Evolutionary conservation across 768 basidiomycete genomes (phyloP).

Genomic region (Candolleomyces efflorescens): DNA sequence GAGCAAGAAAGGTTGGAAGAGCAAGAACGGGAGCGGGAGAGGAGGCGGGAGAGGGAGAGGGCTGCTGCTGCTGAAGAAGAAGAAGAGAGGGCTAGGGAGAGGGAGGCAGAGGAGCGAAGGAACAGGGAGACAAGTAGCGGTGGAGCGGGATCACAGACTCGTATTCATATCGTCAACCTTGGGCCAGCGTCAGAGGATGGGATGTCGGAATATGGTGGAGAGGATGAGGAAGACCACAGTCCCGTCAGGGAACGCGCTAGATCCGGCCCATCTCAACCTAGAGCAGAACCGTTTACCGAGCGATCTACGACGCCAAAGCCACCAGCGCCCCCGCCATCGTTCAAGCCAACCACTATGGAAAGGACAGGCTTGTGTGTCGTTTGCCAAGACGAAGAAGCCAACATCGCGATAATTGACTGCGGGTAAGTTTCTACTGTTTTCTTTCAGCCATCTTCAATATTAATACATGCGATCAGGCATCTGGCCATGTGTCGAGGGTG

Average conservation of each 20-base stretch:
- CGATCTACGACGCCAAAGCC: constrained; percentile 8
- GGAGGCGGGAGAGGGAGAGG: constrained; percentile 11
- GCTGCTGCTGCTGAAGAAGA: constrained; percentile 17
- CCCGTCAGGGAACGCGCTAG: not conserved
- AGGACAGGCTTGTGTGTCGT: constrained; percentile 82
- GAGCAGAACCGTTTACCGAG: not conserved
- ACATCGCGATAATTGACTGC: constrained; percentile 92
- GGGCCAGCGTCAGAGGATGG: constrained; percentile 5
- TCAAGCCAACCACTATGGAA: constrained; percentile 45
- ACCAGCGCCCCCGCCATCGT: constrained; percentile 26
- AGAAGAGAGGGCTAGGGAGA: constrained; percentile 9
- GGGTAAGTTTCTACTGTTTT: constrained; percentile 57
- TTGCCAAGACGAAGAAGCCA: constrained; percentile 93
- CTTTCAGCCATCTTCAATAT: not conserved
- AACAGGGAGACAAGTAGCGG: constrained; percentile 14
- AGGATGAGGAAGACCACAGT: not conserved
- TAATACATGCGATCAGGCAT: constrained; percentile 44
- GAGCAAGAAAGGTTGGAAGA: constrained; percentile 34
- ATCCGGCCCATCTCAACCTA: not conserved
- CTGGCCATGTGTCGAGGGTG: constrained; percentile 75
- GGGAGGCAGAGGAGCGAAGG: constrained; percentile 8
- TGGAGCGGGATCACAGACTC: constrained; percentile 9
- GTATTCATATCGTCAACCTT: not conserved
- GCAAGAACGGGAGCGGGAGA: constrained; percentile 24
- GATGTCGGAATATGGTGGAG: not conserved